phyloP scores from a whole-genome alignment of 169 alveolate species.

The Eimeria tenella region DNA sequence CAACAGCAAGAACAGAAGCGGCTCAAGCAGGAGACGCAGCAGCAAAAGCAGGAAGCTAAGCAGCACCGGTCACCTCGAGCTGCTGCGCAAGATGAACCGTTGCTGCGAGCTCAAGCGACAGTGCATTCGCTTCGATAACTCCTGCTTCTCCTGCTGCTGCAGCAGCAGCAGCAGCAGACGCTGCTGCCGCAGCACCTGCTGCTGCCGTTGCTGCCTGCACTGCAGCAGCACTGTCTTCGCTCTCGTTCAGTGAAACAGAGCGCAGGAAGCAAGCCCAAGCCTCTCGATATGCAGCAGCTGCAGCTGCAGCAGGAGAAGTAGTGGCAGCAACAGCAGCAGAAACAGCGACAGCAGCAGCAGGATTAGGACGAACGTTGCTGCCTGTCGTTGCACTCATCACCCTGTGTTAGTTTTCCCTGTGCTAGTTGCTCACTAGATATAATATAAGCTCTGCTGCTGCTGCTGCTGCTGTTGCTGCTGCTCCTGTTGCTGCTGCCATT shows the following conservation, averaged over 20 bases:
- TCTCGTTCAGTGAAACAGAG: conserved; percentile 13
- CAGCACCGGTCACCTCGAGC: background rate
- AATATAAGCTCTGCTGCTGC: background rate
- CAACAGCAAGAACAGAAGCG: background rate
- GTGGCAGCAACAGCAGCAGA: background rate
- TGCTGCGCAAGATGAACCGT: background rate
- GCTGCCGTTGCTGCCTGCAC: conserved; percentile 64
- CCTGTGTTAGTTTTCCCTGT: no score
- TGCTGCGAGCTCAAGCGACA: conserved; percentile 13
- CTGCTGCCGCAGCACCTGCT: conserved; percentile 58
- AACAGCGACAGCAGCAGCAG: background rate
- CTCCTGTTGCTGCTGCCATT: background rate
- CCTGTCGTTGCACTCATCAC: no score
- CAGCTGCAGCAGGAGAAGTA: conserved; percentile 26
- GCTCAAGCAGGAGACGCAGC: background rate
- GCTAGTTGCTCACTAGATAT: no score
- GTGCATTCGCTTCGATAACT: background rate
- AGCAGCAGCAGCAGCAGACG: conserved; percentile 39
- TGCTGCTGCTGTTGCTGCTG: background rate
- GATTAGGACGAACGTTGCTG: background rate
- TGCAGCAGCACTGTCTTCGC: background rate
- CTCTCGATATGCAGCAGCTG: background rate
- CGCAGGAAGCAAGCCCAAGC: conserved; percentile 34
- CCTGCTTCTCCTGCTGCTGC: background rate
- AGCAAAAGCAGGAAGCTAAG: background rate